Percentiles rank a stretch among this genome's conserved stretches.
Conservation (phyloP, 2,329 filamentous ascomycete species). For the Pseudogymnoascus sp. region DNA sequence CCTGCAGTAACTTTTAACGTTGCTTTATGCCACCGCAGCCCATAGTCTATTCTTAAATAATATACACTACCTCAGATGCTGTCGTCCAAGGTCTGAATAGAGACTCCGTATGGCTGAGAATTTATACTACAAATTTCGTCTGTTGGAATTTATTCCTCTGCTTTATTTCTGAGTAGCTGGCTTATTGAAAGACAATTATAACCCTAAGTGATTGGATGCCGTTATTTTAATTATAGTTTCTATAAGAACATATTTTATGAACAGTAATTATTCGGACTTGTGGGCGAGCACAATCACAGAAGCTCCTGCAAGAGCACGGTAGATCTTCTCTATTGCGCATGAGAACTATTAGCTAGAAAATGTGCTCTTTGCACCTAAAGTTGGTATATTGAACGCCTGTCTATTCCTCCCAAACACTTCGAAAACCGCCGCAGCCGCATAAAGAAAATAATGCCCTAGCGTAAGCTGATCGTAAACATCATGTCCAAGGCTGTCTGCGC, state of each 20-base stretch:
- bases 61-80: not conserved
- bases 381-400: not conserved
- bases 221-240: not conserved
- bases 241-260: not conserved
- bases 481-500: slow-evolving; percentile 10
- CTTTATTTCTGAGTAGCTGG: not conserved
- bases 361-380: not conserved
- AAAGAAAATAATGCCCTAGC: not conserved
- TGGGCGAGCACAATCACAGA: not conserved
- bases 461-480: slow-evolving; percentile 9
- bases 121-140: not conserved
- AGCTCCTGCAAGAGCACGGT: too few relatives aligned
- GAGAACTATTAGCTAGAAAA: not conserved
- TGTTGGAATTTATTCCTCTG: not conserved
- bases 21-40: not conserved
- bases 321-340: not conserved
- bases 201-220: not conserved
- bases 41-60: not conserved
- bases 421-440: not conserved
- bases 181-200: not conserved
- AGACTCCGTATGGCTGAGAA: not conserved
- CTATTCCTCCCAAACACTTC: not conserved
- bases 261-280: not conserved
- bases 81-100: not conserved
- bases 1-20: not conserved